Conservation (phyloP, 805 yeast genomes). For the Saccharomycopsis babjevae region DNA sequence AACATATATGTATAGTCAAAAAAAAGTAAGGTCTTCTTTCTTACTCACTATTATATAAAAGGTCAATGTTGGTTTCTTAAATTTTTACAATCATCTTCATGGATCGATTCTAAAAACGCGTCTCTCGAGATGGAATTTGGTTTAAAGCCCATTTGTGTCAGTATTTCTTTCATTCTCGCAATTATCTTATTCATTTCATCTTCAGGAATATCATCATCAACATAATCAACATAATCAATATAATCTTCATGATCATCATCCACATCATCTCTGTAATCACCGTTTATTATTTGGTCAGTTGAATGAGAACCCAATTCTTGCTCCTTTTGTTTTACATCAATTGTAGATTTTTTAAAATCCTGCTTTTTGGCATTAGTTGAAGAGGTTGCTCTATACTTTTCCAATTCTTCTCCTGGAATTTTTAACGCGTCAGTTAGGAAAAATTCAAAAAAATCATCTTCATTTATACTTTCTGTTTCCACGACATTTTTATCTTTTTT, state of each 20-base stretch:
- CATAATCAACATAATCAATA: slow-evolving; percentile 8
- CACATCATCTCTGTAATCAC: neutral
- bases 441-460: slow-evolving; percentile 62
- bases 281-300: neutral
- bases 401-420: slow-evolving; percentile 36
- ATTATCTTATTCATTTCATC: slow-evolving; percentile 21
- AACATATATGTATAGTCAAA: too few relatives aligned
- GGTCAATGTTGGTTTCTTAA: too few relatives aligned
- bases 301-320: neutral
- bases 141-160: neutral
- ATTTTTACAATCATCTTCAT: neutral
- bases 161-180: slow-evolving; percentile 24
- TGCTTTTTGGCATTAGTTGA: neutral
- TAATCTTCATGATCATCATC: neutral
- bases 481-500: slow-evolving; percentile 19
- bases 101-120: neutral
- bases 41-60: too few relatives aligned
- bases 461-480: slow-evolving; percentile 39
- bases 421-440: slow-evolving; percentile 46
- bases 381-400: slow-evolving; percentile 23
- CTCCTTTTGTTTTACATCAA: neutral
- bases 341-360: neutral
- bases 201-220: slow-evolving; percentile 18
- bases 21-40: too few relatives aligned
- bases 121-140: neutral